Base-by-base conservation (phyloP, 306 rosid genomes). In the Dryas alaskensis region DNA sequence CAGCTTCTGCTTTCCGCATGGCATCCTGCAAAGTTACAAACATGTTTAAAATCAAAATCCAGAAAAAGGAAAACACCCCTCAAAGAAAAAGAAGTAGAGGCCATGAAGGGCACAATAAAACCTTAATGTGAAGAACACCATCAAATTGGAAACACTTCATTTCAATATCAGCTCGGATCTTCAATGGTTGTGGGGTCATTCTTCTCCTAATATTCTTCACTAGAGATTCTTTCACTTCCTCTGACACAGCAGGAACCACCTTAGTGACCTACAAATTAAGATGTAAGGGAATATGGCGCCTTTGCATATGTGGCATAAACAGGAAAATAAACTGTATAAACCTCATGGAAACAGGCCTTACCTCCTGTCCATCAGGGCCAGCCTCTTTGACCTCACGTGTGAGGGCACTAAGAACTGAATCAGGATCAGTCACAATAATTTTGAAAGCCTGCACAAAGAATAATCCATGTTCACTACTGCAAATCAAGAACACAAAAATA, bases 121-220 rank as follows among this genome's bases (percentile, higher is more conserved):
- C 98, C 96, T 95, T 95, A 58, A 95, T 95, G 86, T 92, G 97
- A 80, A 92, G 87, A 78, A 92, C 96, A 48, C 99, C 99, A 76
- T 95, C 99, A 84, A 95, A 92, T 74, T 92, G 97, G 78, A 95
- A 95, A 62, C 98, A 95, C 61, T 92, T 95, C 98, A 95, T 88
- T 81, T 95, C 99, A 52, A 92, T 88, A 81, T 92, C 98, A 25
- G 99, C 97, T 55, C 97, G 88, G 74, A 95, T 92, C 85, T 95
- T 95, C 92, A 92, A 73, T 14, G 99, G 96, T 22, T 92, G 98
- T 1, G 99, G 99, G 3, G 97, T 95, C 99, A 95, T 92, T 73
- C 98, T 85, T 81, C 99, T 88, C 83, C 83, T 90, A 67, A 95
- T 90, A 64, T 92, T 95, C 82, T 81, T 95, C 39, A 92, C 80